Conservation (phyloP, 495 filamentous ascomycete genomes). For the Aspergillus diversus region DNA sequence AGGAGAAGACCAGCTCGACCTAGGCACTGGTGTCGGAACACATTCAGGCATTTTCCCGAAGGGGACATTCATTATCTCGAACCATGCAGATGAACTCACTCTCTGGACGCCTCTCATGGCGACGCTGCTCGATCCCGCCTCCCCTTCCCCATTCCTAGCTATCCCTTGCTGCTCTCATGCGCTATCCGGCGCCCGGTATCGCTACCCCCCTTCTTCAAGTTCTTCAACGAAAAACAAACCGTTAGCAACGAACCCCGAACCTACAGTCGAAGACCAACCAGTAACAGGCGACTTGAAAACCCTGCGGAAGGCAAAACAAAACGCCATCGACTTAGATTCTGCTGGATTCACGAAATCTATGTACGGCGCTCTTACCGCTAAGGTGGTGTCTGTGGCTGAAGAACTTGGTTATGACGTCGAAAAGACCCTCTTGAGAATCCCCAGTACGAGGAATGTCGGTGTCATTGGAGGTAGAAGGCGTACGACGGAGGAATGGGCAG, state of each 20-base stretch:
- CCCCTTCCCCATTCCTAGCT: slow-evolving; percentile 71
- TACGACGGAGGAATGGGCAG: slow-evolving; percentile 1
- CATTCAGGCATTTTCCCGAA: slow-evolving; percentile 74
- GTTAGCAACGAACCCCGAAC: slow-evolving; percentile 7
- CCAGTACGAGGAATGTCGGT: slow-evolving; percentile 84
- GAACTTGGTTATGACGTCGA: slow-evolving; percentile 78
- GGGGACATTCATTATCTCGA: slow-evolving; percentile 91
- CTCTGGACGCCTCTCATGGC: slow-evolving; percentile 93
- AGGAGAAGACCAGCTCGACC: slow-evolving; percentile 8
- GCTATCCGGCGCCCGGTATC: slow-evolving; percentile 72
- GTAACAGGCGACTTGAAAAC: slow-evolving; percentile 48
- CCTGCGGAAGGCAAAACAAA: slow-evolving; percentile 39
- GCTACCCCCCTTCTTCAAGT: slow-evolving; percentile 57
- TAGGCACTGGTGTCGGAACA: slow-evolving; percentile 34
- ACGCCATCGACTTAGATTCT: slow-evolving; percentile 34
- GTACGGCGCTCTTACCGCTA: slow-evolving; percentile 75
- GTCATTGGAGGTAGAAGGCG: slow-evolving; percentile 63
- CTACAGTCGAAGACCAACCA: slow-evolving; percentile 29
- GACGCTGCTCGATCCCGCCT: slow-evolving; percentile 60
- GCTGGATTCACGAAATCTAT: slow-evolving; percentile 52
- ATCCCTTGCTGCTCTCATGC: slow-evolving; percentile 96
- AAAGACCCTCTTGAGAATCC: slow-evolving; percentile 80
- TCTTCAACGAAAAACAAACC: slow-evolving; percentile 27
- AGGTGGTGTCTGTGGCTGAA: slow-evolving; percentile 65
- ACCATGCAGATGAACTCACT: slow-evolving; percentile 95